Base-by-base conservation (phyloP, 352 stramenopile species). In the Globisporangium heterothallicum region DNA sequence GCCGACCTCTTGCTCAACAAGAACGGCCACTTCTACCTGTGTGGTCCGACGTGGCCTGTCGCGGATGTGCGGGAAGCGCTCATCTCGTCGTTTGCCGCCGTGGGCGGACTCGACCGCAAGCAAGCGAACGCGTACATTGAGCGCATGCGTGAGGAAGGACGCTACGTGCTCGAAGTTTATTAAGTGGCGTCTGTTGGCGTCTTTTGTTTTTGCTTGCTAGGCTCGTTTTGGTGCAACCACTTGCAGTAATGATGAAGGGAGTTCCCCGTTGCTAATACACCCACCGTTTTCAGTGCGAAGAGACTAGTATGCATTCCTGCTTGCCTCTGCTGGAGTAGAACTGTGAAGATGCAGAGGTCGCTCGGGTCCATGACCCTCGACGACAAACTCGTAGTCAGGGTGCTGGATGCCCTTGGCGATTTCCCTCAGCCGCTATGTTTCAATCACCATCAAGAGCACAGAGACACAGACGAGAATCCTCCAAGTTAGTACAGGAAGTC, bases 21-120 rank as follows among this genome's bases (percentile, higher is more conserved):
- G 51, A 86, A 88, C 53, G 85, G 74, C 29, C 78, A 92, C 68
- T 92, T 93, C 52, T 94, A 94, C 68, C 62, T 94, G 32, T 95
- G 85, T 46, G 85, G 85, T 9, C 78, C 82, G 9, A 89, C 81
- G 53, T 91, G 80, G 82, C 82, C 82, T 2, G 82, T 89, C 19
- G 78, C 79, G 12, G 75, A 88, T 44, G 78, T 91, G 43, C 74
- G 74, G 36, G 78, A 89, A 48, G 82, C 80, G 22, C 64, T 91
- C 52, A 67, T 84, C 35, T 55, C 56, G 41, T 76, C 76, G 21
- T 77, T 92, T 63, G 74, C 61, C 43, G 48, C 69, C 24, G 68
- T 79, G 38, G 74, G 64, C 27, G 66, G 69, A 5, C 52, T 84
- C 19, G 72, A 84, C 61, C 73, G 75, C 70, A 78, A 79, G 53